A percentile compares a stretch with the other conserved stretches of the same genome.
Evolutionary conservation across 495 filamentous ascomycete species (phyloP).

Genomic region (Penicillium subrubescens): DNA sequence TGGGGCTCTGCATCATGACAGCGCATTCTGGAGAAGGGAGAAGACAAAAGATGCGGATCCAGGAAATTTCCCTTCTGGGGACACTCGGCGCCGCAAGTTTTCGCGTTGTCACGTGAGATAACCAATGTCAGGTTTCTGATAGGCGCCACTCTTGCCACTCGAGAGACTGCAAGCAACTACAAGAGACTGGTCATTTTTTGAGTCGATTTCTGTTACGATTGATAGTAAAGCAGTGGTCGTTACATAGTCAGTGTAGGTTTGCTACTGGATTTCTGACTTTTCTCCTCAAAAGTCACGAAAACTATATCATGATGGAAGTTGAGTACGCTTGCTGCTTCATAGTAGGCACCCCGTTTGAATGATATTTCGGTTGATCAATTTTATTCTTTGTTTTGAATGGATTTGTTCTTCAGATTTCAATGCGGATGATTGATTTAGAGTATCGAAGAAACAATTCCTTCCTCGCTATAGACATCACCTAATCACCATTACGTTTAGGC

Average conservation of each 20-base stretch:
- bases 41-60: constrained; percentile 6
- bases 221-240: neutral
- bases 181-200: neutral
- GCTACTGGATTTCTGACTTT: too few species aligned
- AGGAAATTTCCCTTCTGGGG: constrained; percentile 22
- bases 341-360: too few species aligned
- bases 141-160: constrained; percentile 13
- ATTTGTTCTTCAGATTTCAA: neutral
- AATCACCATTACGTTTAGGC: constrained; percentile 4
- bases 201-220: neutral
- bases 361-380: neutral
- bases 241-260: neutral
- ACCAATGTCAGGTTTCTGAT: constrained; percentile 14
- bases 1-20: constrained; percentile 23
- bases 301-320: neutral
- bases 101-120: constrained; percentile 28
- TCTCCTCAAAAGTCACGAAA: too few species aligned
- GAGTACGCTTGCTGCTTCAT: neutral
- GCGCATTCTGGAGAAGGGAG: constrained; percentile 16
- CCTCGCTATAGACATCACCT: neutral
- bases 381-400: neutral
- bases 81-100: constrained; percentile 17
- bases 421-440: neutral
- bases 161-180: neutral
- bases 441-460: neutral